phyloP scores from a whole-genome alignment of 345 rosid genomes.

The Dimocarpus longan region DNA sequence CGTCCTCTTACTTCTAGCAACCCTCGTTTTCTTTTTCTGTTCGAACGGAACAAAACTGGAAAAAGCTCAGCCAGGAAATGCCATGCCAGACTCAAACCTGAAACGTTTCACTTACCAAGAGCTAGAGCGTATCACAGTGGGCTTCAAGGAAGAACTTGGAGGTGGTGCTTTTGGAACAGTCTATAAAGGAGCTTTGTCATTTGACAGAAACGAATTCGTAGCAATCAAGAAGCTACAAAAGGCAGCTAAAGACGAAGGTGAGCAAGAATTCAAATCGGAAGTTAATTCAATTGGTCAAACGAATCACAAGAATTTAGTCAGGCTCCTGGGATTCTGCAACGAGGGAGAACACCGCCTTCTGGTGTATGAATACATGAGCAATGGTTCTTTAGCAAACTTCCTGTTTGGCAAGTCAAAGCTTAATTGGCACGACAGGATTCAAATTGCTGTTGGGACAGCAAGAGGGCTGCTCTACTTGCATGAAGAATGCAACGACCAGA shows the following conservation, averaged over 20 bases:
- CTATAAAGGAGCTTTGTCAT: conserved; percentile 30
- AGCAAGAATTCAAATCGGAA: conserved; percentile 36
- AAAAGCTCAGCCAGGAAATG: not conserved
- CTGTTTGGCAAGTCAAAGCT: conserved; percentile 12
- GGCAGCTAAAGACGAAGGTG: conserved; percentile 15
- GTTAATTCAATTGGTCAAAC: conserved; percentile 35
- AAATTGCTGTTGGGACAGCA: conserved; percentile 19
- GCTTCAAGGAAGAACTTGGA: conserved; percentile 41
- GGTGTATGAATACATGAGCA: conserved; percentile 40
- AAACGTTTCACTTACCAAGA: conserved; percentile 29
- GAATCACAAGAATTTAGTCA: conserved; percentile 42
- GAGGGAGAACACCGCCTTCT: conserved; percentile 38
- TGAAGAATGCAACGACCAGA: conserved; percentile 25
- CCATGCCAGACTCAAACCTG: conserved; percentile 6
- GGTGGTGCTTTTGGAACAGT: conserved; percentile 37
- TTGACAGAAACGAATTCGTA: not conserved
- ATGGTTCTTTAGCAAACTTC: conserved; percentile 16
- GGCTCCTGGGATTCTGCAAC: conserved; percentile 39
- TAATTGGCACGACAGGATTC: conserved; percentile 18
- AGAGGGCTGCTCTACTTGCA: conserved; percentile 28
- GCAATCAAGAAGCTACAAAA: conserved; percentile 35
- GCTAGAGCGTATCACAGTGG: conserved; percentile 26
- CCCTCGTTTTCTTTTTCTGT: conserved; percentile 2
- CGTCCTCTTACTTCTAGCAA: conserved; percentile 23
- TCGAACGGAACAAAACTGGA: not conserved